phyloP scores from a whole-genome alignment of 768 basidiomycete species.

The Fomitopsis pulvina region DNA sequence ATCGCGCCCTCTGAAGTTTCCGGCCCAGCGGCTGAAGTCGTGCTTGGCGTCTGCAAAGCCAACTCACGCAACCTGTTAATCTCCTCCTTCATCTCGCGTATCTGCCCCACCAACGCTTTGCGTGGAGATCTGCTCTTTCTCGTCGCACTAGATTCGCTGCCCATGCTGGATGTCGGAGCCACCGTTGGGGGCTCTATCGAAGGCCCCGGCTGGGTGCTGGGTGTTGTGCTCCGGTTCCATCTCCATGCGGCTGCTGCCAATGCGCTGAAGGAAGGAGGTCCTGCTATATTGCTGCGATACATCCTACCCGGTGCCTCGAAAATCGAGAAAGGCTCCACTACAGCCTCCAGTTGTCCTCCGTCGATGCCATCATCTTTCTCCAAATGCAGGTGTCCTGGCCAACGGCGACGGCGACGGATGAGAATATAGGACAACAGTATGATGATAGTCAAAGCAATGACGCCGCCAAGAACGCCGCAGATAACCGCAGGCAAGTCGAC shows the following conservation, averaged over 20 bases:
- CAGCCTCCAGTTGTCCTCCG: background rate
- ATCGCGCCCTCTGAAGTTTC: background rate
- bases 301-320: background rate
- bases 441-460: background rate
- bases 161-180: too few relatives aligned
- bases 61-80: background rate
- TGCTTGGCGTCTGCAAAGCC: background rate
- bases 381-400: background rate
- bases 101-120: background rate
- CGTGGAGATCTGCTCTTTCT: background rate
- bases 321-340: background rate
- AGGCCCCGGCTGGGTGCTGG: background rate
- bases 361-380: background rate
- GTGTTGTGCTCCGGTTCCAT: background rate
- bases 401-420: background rate
- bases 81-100: background rate
- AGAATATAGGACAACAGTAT: background rate
- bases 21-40: background rate
- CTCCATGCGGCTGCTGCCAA: background rate
- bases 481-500: background rate
- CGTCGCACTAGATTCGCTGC: background rate
- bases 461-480: background rate
- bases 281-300: background rate
- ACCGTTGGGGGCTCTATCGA: background rate
- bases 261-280: background rate